phyloP scores from a whole-genome alignment of 257 asterid species.

The Fraxinus anomala region DNA sequence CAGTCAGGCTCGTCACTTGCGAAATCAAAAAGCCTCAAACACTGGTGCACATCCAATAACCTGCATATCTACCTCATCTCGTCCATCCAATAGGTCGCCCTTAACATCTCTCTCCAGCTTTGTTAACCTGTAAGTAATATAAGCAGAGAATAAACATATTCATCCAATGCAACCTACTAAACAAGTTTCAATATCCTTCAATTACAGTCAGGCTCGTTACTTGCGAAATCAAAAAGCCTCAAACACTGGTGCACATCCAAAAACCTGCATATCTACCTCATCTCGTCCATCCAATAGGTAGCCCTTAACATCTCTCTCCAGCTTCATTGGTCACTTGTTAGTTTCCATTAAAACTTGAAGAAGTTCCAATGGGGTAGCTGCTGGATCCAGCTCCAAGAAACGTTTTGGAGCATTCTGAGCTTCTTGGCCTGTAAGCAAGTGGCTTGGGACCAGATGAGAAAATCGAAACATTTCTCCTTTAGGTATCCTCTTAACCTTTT shows the following conservation, averaged over 20 bases:
- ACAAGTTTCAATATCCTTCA: slow-evolving; percentile 22
- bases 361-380: slow-evolving; percentile 75
- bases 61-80: slow-evolving; percentile 1
- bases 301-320: slow-evolving; percentile 17
- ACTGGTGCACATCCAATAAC: slow-evolving; percentile 14
- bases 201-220: slow-evolving; percentile 8
- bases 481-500: slow-evolving; percentile 43
- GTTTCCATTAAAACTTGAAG: slow-evolving; percentile 49
- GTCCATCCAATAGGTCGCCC: slow-evolving; percentile 6
- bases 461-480: slow-evolving; percentile 75
- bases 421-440: slow-evolving; percentile 59
- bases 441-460: slow-evolving; percentile 69
- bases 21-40: slow-evolving; percentile 27
- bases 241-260: slow-evolving; percentile 13
- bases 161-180: slow-evolving; percentile 22
- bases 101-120: slow-evolving; percentile 13
- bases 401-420: slow-evolving; percentile 60
- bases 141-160: slow-evolving; percentile 4
- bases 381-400: slow-evolving; percentile 83
- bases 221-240: slow-evolving; percentile 30
- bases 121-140: no score
- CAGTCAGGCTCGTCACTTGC: slow-evolving; percentile 16
- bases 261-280: slow-evolving; percentile 6
- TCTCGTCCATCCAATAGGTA: background rate
- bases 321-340: slow-evolving; percentile 16